Evolutionary conservation across 345 rosid genomes (phyloP).

Genomic region (Brassica napus): DNA sequence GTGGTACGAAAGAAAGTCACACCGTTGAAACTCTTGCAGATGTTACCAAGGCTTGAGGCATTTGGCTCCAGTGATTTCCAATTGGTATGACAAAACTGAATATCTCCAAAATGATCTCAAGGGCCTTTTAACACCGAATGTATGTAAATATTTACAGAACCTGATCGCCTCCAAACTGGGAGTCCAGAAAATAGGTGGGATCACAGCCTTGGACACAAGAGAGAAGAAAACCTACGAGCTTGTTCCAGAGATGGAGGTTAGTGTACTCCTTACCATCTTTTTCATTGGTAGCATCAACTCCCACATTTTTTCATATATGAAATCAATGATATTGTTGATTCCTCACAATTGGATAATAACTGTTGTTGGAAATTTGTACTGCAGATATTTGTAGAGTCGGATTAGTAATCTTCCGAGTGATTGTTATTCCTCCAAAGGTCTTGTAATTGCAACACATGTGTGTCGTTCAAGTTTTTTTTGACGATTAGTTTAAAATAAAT

Average conservation of each 20-base stretch:
- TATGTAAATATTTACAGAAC: conserved; percentile 51
- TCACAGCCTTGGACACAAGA: conserved; percentile 66
- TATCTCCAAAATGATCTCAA: not conserved
- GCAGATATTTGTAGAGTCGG: conserved; percentile 40
- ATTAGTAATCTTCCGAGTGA: conserved; percentile 8
- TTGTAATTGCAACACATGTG: conserved; percentile 39
- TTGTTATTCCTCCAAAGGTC: conserved; percentile 24
- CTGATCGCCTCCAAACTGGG: conserved; percentile 82
- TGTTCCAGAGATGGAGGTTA: conserved; percentile 82
- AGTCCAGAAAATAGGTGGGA: conserved; percentile 75
- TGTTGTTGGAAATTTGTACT: conserved; percentile 6
- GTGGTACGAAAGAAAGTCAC: conserved; percentile 15
- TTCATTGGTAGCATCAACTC: not conserved
- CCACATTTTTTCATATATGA: not conserved
- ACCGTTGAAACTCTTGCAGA: conserved; percentile 48
- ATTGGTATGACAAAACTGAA: conserved; percentile 54
- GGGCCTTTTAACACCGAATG: not conserved
- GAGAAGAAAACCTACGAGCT: conserved; percentile 68
- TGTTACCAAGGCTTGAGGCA: conserved; percentile 69
- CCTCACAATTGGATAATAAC: not conserved
- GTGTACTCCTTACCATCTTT: conserved; percentile 23
- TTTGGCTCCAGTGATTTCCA: conserved; percentile 61
- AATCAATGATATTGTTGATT: not conserved
- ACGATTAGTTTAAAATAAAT: not conserved
- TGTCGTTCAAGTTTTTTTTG: conserved; percentile 5